These are phyloP conservation scores for Acer negundo DNA, from an alignment of 345 rosid genomes.

Conservation along the genomic window DNA sequence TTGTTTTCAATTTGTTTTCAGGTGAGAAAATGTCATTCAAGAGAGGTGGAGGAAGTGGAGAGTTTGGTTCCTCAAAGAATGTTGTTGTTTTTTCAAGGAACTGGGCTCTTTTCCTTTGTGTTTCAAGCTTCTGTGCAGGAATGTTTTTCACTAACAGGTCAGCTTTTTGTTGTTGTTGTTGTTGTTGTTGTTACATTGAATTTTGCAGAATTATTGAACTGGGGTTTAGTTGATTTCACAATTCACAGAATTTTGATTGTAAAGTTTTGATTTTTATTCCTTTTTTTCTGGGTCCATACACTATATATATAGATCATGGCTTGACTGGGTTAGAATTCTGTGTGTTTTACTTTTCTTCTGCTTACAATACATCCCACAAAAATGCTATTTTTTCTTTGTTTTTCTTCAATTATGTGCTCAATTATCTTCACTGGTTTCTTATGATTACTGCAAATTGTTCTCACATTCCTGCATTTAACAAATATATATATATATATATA, in stretches of 20 bases:
- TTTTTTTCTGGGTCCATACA: background rate
- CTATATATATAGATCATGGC: background rate
- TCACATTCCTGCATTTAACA: background rate
- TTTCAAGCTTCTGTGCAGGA: constrained; percentile 74
- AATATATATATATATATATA: no score
- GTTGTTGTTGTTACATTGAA: background rate
- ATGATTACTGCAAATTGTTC: background rate
- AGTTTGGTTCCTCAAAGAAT: constrained; percentile 42
- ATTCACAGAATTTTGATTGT: constrained; percentile 7
- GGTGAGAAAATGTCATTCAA: constrained; percentile 56
- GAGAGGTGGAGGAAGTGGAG: constrained; percentile 38
- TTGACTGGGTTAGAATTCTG: background rate
- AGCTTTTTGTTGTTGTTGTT: background rate
- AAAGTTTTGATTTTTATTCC: background rate
- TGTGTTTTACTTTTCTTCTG: background rate
- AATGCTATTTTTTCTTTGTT: background rate
- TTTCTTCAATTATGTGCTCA: background rate
- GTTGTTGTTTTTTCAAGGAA: constrained; percentile 47
- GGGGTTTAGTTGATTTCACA: constrained; percentile 2
- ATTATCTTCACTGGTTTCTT: background rate
- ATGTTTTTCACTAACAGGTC: constrained; percentile 86
- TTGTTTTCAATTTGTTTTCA: constrained; percentile 6
- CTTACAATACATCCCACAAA: background rate
- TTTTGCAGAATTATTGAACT: constrained; percentile 5
- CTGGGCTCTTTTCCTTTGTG: constrained; percentile 61